Evolutionary conservation across 140 eudicot genomes (phyloP).

Genomic region (Stevia rebaudiana): DNA sequence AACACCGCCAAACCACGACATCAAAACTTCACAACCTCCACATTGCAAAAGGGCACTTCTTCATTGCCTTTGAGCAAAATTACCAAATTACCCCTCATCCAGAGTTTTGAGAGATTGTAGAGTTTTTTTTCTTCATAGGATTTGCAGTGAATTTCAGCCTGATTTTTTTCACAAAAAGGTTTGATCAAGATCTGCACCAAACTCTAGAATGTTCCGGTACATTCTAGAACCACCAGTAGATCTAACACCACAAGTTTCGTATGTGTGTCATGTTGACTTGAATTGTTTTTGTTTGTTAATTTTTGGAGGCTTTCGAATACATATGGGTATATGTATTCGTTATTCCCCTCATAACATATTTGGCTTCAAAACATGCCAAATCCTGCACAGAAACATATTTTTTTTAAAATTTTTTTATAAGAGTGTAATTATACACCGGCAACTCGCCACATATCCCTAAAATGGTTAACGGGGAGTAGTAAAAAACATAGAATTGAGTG

Average conservation of each 20-base stretch:
- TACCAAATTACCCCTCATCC: slow-evolving; percentile 1
- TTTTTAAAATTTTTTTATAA: slow-evolving; percentile 23
- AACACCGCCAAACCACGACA: slow-evolving; percentile 43
- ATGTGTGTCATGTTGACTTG: slow-evolving; percentile 30
- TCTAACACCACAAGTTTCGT: slow-evolving; percentile 22
- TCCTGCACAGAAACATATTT: slow-evolving; percentile 65
- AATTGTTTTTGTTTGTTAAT: slow-evolving; percentile 40
- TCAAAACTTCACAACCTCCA: slow-evolving; percentile 67
- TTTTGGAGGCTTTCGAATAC: slow-evolving; percentile 42
- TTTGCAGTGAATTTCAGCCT: slow-evolving; percentile 62
- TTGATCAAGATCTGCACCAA: slow-evolving; percentile 61
- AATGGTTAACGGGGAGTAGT: slow-evolving; percentile 36
- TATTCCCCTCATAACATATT: slow-evolving; percentile 26
- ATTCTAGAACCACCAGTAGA: slow-evolving; percentile 46
- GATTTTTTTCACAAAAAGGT: slow-evolving; percentile 67
- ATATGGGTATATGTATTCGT: slow-evolving; percentile 44
- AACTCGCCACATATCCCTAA: slow-evolving; percentile 48
- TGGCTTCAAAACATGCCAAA: slow-evolving; percentile 53
- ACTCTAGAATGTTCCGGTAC: slow-evolving; percentile 66
- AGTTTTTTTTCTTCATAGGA: slow-evolving; percentile 36
- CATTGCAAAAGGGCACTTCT: slow-evolving; percentile 95
- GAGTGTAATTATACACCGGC: slow-evolving; percentile 73
- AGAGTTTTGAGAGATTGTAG: slow-evolving; percentile 31
- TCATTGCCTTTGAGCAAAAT: slow-evolving; percentile 66
- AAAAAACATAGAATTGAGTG: slow-evolving; percentile 38